Conservation (phyloP, 352 stramenopile species). For the Phytophthora pini region DNA sequence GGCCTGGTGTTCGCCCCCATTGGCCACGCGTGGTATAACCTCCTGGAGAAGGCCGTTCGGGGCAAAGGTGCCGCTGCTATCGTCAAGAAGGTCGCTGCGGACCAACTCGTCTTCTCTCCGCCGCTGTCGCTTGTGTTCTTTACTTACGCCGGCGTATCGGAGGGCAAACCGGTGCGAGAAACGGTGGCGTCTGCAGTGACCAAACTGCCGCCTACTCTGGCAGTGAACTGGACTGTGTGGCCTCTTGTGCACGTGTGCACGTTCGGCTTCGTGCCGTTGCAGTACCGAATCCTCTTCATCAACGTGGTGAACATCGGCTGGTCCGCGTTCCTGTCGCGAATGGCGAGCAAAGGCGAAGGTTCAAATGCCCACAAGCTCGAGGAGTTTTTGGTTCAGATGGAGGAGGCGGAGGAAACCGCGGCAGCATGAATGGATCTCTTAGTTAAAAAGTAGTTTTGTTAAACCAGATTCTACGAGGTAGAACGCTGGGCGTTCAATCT, state of each 20-base stretch:
- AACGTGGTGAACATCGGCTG: conserved; percentile 54
- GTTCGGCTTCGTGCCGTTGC: conserved; percentile 53
- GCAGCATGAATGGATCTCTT: conserved; percentile 1
- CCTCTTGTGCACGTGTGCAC: conserved; percentile 49
- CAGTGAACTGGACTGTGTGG: conserved; percentile 54
- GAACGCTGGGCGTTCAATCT: not conserved
- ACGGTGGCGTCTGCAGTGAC: conserved; percentile 29
- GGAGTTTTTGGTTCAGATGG: conserved; percentile 26
- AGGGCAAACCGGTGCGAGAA: conserved; percentile 33
- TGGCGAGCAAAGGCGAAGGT: conserved; percentile 37
- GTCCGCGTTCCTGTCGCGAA: conserved; percentile 52
- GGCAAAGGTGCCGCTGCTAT: conserved; percentile 28
- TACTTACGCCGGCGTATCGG: conserved; percentile 36
- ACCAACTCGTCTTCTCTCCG: conserved; percentile 49
- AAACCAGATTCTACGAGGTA: conserved; percentile 1
- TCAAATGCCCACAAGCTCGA: conserved; percentile 22
- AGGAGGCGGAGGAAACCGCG: conserved; percentile 28
- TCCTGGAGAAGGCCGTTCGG: conserved; percentile 68
- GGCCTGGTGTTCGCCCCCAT: conserved; percentile 85
- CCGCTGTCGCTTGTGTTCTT: conserved; percentile 45
- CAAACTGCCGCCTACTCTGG: conserved; percentile 47
- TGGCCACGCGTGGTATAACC: conserved; percentile 92
- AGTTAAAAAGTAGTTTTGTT: conserved; percentile 1
- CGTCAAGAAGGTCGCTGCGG: conserved; percentile 47
- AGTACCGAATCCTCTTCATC: conserved; percentile 58